Evolutionary conservation across 768 basidiomycete genomes (phyloP).

Genomic region (Sporobolomyces pararoseus): DNA sequence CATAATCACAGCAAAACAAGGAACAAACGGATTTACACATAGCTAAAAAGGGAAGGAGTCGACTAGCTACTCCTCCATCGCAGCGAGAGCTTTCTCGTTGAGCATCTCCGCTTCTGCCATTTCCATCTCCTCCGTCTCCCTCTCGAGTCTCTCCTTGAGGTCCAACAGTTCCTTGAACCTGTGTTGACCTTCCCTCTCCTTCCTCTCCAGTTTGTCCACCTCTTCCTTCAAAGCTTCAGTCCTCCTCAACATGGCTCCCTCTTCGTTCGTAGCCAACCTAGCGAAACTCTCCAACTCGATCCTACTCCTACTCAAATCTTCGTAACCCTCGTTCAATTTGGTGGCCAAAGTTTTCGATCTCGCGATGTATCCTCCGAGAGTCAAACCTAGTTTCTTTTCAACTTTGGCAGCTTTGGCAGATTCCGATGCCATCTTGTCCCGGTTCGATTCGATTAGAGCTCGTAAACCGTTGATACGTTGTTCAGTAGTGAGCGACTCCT

Average conservation of each 20-base stretch:
- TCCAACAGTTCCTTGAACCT: slow-evolving; percentile 76
- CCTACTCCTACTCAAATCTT: slow-evolving; percentile 63
- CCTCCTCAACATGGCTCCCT: slow-evolving; percentile 58
- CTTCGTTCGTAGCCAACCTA: slow-evolving; percentile 67
- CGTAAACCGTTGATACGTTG: slow-evolving; percentile 64
- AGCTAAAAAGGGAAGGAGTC: neutral
- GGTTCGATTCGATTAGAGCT: slow-evolving; percentile 60
- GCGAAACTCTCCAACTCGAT: slow-evolving; percentile 76
- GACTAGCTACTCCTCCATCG: slow-evolving; percentile 67
- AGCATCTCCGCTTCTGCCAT: slow-evolving; percentile 38
- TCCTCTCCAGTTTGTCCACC: slow-evolving; percentile 70
- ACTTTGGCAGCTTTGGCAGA: slow-evolving; percentile 73
- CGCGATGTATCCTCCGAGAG: slow-evolving; percentile 84
- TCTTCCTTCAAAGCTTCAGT: slow-evolving; percentile 78
- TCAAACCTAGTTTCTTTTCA: slow-evolving; percentile 84
- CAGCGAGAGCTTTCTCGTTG: slow-evolving; percentile 57
- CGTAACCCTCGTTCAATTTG: slow-evolving; percentile 58
- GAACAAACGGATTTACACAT: neutral
- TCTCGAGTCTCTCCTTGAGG: slow-evolving; percentile 50
- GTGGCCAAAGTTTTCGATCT: slow-evolving; percentile 61
- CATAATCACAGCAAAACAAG: neutral
- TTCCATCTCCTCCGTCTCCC: slow-evolving; percentile 45
- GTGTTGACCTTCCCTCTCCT: slow-evolving; percentile 74
- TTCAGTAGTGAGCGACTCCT: slow-evolving; percentile 58
- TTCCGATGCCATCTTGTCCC: slow-evolving; percentile 72